Base-by-base conservation (phyloP, 495 filamentous ascomycete genomes). In the Hypoxylon intermedium region DNA sequence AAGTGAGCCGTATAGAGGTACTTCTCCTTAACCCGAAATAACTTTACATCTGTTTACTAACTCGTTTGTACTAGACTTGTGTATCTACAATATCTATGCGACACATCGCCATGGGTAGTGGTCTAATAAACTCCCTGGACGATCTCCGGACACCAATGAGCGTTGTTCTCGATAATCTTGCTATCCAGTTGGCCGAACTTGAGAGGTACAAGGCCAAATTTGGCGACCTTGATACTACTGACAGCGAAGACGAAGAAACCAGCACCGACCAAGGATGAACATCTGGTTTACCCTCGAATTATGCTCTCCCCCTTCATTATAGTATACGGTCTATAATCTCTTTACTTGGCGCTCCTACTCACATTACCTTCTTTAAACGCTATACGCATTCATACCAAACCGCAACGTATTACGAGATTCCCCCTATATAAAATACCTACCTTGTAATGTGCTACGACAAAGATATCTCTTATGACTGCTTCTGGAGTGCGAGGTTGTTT, bases 1-100 rank as follows among this genome's bases (percentile, higher is more conserved):
- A 96, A 77, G 88, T 98, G 53, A 91, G 89, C 54, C 84, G 94
- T 53, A 96, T 99, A 68, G 94, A 99, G 85, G 93, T 94, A 79
- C 65, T 89, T 76, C 31, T 59, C 11, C 28, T 11, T 9, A 13
- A 7, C 24, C 19, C 13, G 2, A 15, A 49, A 33, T 13, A 21
- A 49, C 6, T 11, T 45, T 48, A 6, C 11, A 36, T 5, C 18
- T 42, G 12, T 34, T 33, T 55, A 26, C 67, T 72, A 52, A 72
- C 19, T 1, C 7, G 3, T 0, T n/a, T 11, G 1, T 16, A 7
- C 5, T 9, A 88, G 84, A 80, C 85, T 37, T 86, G 86, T 59
- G 77, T 89, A 46, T 84, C 86, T 30, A 86, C 87, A 0, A 79
- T 93, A 28, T 72, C 80, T 6, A 63, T 90, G 31, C 85, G 89